Evolutionary conservation across 768 basidiomycete species (phyloP).

Genomic region (Pleurotus tuoliensis): DNA sequence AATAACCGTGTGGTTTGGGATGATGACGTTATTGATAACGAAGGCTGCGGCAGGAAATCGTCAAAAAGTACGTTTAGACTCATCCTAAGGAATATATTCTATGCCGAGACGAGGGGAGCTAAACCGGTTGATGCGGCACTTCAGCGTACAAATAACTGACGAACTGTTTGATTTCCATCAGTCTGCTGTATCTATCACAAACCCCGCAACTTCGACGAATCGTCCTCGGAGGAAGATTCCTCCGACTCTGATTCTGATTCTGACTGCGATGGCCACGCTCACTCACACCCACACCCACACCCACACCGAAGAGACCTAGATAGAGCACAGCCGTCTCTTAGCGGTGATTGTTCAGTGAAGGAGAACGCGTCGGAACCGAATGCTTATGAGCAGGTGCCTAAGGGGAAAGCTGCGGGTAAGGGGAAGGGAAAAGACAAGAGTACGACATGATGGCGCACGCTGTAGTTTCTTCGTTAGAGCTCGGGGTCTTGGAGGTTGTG

Average conservation of each 20-base stretch:
- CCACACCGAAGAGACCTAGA: conserved; percentile 9
- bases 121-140: too few species aligned
- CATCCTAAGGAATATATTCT: too few species aligned
- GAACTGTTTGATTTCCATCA: conserved; percentile 24
- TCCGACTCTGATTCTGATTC: conserved; percentile 46
- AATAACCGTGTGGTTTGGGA: conserved; percentile 74
- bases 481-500: too few species aligned
- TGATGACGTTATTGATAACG: conserved; percentile 87
- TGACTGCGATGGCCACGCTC: conserved; percentile 25
- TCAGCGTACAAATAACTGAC: too few species aligned
- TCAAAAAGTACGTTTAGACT: conserved; percentile 67
- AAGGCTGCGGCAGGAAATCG: conserved; percentile 83
- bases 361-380: conserved; percentile 33
- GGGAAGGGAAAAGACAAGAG: conserved; percentile 20
- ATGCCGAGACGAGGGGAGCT: too few species aligned
- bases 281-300: conserved; percentile 21
- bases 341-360: conserved; percentile 10
- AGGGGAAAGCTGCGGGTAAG: conserved; percentile 30
- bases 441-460: too few species aligned
- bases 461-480: too few species aligned
- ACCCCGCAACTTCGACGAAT: conserved; percentile 76
- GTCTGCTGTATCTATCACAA: conserved; percentile 97
- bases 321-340: neutral
- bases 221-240: conserved; percentile 55
- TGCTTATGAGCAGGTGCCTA: conserved; percentile 45